phyloP scores from a whole-genome alignment of 768 basidiomycete species.

The Candolleomyces aberdarensis region DNA sequence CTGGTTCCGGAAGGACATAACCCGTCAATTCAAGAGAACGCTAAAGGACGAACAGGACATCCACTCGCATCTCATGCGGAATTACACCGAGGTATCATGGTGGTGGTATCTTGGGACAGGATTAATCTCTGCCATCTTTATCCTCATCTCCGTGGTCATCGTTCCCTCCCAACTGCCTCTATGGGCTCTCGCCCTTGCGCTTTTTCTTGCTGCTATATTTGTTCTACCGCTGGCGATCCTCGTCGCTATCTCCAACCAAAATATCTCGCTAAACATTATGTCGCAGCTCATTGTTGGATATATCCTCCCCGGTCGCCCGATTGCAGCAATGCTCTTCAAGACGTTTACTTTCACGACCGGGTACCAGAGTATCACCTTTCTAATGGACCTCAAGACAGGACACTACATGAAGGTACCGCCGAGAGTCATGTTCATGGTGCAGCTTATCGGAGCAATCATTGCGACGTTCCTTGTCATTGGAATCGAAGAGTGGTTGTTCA shows the following conservation, averaged over 20 bases:
- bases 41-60: constrained; percentile 78
- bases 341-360: constrained; percentile 54
- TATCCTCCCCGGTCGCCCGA: constrained; percentile 70
- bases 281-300: constrained; percentile 79
- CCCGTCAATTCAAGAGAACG: constrained; percentile 61
- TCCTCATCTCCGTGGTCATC: too few relatives aligned
- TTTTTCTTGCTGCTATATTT: constrained; percentile 35
- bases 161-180: constrained; percentile 28
- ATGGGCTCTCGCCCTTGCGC: constrained; percentile 64
- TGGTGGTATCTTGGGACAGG: constrained; percentile 57
- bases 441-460: constrained; percentile 57
- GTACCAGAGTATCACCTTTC: constrained; percentile 63
- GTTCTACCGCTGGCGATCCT: constrained; percentile 74
- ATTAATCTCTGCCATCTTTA: too few relatives aligned
- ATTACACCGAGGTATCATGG: constrained; percentile 70
- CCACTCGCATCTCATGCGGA: constrained; percentile 79
- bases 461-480: constrained; percentile 54
- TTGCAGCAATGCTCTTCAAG: constrained; percentile 85
- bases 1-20: constrained; percentile 82
- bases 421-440: constrained; percentile 68
- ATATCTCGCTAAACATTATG: constrained; percentile 62
- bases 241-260: constrained; percentile 86
- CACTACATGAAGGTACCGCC: constrained; percentile 92
- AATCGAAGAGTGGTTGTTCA: constrained; percentile 23
- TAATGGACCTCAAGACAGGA: constrained; percentile 78